A percentile compares a stretch with the other conserved stretches of the same genome.
Evolutionary conservation across 176 grass and related monocot species (phyloP).

Genomic region (Dactylis glomerata): DNA sequence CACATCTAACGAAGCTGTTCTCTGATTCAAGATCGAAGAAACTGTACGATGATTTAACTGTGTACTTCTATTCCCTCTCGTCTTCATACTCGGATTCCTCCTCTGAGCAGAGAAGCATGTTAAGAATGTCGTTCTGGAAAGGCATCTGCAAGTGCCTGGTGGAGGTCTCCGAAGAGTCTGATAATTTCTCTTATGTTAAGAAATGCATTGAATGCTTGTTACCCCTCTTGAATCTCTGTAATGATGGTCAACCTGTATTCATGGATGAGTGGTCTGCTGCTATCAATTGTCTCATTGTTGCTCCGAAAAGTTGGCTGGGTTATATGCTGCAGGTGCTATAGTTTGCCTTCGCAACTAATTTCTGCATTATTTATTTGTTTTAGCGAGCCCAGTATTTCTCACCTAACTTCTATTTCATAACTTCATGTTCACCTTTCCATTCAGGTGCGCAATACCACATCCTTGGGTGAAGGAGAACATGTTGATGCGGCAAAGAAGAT

Average conservation of each 20-base stretch:
- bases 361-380: slow-evolving; percentile 24
- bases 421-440: slow-evolving; percentile 24
- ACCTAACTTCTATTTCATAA: slow-evolving; percentile 5
- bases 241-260: slow-evolving; percentile 43
- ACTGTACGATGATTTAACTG: slow-evolving; percentile 54
- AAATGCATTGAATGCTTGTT: slow-evolving; percentile 68
- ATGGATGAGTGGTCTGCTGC: slow-evolving; percentile 66
- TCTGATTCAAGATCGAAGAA: slow-evolving; percentile 76
- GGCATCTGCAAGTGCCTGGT: slow-evolving; percentile 54
- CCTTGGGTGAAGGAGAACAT: slow-evolving; percentile 31
- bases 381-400: neutral
- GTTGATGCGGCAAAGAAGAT: slow-evolving; percentile 58
- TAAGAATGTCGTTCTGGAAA: slow-evolving; percentile 84
- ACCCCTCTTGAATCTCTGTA: slow-evolving; percentile 46
- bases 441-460: slow-evolving; percentile 45
- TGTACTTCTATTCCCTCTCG: slow-evolving; percentile 53
- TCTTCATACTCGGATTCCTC: slow-evolving; percentile 52
- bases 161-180: slow-evolving; percentile 48
- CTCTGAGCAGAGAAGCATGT: slow-evolving; percentile 51
- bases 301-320: slow-evolving; percentile 52
- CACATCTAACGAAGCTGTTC: slow-evolving; percentile 64
- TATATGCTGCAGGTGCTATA: slow-evolving; percentile 64
- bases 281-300: slow-evolving; percentile 56
- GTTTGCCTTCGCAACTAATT: neutral
- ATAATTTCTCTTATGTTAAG: slow-evolving; percentile 39